Percentiles rank a stretch among this genome's conserved stretches.
phyloP scores from a whole-genome alignment of 805 yeast species.

The Kodamaea kakaduensis region DNA sequence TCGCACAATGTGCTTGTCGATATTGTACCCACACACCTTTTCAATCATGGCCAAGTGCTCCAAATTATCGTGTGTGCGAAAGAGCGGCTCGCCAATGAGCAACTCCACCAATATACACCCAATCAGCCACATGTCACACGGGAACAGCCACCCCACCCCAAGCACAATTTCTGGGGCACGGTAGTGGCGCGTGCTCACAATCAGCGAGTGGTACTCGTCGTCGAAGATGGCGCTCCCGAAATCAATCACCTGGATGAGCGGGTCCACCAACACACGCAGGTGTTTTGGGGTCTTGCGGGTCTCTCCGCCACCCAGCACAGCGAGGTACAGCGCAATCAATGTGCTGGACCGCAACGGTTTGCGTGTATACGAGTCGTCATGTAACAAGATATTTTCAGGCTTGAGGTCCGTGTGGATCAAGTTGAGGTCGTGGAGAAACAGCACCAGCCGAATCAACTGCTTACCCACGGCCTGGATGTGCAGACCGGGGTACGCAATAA shows the following conservation, averaged over 20 bases:
- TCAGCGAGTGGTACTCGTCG: constrained; percentile 88
- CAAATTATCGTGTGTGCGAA: constrained; percentile 89
- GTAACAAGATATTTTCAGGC: constrained; percentile 86
- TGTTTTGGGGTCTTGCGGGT: constrained; percentile 28
- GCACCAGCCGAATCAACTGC: constrained; percentile 80
- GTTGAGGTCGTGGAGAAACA: constrained; percentile 84
- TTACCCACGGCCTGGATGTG: constrained; percentile 87
- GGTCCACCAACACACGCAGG: constrained; percentile 59
- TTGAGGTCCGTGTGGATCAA: constrained; percentile 94
- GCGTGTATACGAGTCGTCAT: constrained; percentile 45
- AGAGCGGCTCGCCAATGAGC: constrained; percentile 89
- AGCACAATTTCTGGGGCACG: constrained; percentile 95
- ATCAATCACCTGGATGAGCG: constrained; percentile 85
- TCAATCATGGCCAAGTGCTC: constrained; percentile 97
- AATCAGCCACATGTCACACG: constrained; percentile 96
- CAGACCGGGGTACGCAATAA: constrained; percentile 88
- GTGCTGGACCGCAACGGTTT: constrained; percentile 34
- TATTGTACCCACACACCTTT: constrained; percentile 55
- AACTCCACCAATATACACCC: constrained; percentile 92
- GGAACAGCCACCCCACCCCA: constrained; percentile 95
- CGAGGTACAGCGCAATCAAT: constrained; percentile 30
- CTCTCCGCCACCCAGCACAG: constrained; percentile 13
- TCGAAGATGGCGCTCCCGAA: constrained; percentile 96
- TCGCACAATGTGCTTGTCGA: constrained; percentile 43
- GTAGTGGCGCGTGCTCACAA: constrained; percentile 93